Evolutionary conservation across 306 rosid species (phyloP).

Genomic region (Cucumis cinereus): DNA sequence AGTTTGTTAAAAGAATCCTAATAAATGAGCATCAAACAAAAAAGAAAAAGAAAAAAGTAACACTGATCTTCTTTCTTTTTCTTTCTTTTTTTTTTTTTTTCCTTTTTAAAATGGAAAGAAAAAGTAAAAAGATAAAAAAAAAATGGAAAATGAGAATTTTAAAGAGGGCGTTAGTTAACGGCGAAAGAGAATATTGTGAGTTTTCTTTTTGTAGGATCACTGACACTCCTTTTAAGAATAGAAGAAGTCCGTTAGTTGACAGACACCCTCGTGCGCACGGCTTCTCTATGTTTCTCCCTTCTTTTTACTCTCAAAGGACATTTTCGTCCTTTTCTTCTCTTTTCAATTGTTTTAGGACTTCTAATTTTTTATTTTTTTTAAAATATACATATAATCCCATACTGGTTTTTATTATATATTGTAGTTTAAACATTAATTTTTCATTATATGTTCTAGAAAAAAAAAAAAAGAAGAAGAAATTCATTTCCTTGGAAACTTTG

Average conservation of each 20-base stretch:
- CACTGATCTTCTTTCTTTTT: too few relatives aligned
- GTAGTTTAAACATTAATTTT: too few relatives aligned
- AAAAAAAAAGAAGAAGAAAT: too few relatives aligned
- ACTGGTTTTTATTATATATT: background rate
- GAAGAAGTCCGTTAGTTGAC: conserved; percentile 3
- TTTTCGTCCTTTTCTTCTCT: background rate
- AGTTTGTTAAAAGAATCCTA: too few relatives aligned
- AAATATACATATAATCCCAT: too few relatives aligned
- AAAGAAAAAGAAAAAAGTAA: too few relatives aligned
- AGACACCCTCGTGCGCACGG: conserved; percentile 5
- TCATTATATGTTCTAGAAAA: too few relatives aligned
- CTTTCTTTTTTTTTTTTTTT: too few relatives aligned
- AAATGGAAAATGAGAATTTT: background rate
- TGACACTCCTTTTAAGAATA: background rate
- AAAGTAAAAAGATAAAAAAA: too few relatives aligned
- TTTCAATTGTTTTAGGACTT: background rate
- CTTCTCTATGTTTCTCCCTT: background rate
- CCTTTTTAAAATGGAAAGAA: too few relatives aligned
- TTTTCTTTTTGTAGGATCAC: background rate
- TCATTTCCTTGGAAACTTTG: too few relatives aligned
- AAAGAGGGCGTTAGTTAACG: background rate
- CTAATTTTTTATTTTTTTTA: background rate
- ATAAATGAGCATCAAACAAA: too few relatives aligned
- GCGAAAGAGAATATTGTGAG: background rate
- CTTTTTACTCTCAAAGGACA: background rate